Evolutionary conservation across 768 basidiomycete genomes (phyloP), one percentile per base, ranked within the genome.

Genomic region (Termitomyces sp.): DNA sequence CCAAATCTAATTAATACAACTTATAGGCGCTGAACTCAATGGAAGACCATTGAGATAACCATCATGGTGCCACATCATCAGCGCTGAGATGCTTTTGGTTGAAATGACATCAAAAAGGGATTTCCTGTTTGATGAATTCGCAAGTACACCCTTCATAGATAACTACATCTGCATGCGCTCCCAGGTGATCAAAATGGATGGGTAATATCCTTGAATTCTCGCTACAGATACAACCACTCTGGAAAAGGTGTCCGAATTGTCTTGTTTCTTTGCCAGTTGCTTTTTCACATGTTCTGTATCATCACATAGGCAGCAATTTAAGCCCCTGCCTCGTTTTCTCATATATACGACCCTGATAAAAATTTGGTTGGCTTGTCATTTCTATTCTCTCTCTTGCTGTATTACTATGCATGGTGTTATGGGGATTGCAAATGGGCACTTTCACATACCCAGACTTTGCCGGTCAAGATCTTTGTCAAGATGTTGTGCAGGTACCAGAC

Each of bases 81-180:
- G 10, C 9, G 13, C 5, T 36, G 34, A 9, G 9, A 4, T 9
- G 34, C 10, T 36, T 36, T 13, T 36, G 34, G 34, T 36, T 9
- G 13, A 10, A 36, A 36, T 36, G 13, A n/a, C n/a, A n/a, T n/a
- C n/a, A n/a, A n/a, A n/a, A n/a, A n/a, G n/a, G n/a, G n/a, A n/a
- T n/a, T n/a, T n/a, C n/a, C n/a, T n/a, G n/a, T 30, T 30, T 7
- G 7, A 3, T 97, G 94, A 94, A 87, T 86, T 14, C 79, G 93
- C 50, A 95, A 97, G 72, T 95, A 95, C 68, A 93, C 93, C 1
- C 63, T 95, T n/a, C 81, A 93, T 30, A 84, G 95, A 54, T 84
- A 84, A 65, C 74, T 95, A 13, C 94, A 95, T 73, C 71, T 93
- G 34, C 90, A 92, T 69, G 80, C 89, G 4, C 77, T 87, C 26